Conservation (phyloP, 2,329 filamentous ascomycete genomes). For the Boeremia exigua region DNA sequence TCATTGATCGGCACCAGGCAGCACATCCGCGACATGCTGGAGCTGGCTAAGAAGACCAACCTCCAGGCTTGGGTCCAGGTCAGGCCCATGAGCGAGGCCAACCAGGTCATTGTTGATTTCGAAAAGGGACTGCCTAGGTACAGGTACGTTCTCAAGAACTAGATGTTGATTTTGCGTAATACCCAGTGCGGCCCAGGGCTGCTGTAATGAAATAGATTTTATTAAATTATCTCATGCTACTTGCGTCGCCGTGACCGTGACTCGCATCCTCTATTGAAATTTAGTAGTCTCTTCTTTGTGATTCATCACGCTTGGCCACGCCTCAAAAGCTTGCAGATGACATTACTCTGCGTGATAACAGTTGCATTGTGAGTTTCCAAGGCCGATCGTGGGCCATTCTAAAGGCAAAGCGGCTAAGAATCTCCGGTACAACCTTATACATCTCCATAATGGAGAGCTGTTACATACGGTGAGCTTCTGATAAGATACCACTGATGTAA, state of each 20-base stretch:
- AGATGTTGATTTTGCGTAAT: slow-evolving; percentile 13
- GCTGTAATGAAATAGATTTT: slow-evolving; percentile 15
- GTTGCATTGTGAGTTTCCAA: slow-evolving; percentile 26
- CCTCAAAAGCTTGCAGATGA: not conserved
- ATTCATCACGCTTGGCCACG: not conserved
- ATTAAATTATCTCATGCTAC: not conserved
- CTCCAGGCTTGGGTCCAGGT: slow-evolving; percentile 52
- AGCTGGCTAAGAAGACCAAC: slow-evolving; percentile 49
- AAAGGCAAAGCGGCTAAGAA: slow-evolving; percentile 24
- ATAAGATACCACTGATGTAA: too few species aligned
- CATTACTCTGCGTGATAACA: slow-evolving; percentile 22
- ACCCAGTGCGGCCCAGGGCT: slow-evolving; percentile 9
- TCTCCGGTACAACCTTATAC: slow-evolving; percentile 28
- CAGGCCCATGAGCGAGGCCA: slow-evolving; percentile 49
- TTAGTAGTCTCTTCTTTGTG: not conserved
- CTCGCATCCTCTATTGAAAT: not conserved
- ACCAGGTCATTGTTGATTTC: slow-evolving; percentile 48
- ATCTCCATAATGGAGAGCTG: slow-evolving; percentile 24
- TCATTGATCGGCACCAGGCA: slow-evolving; percentile 68
- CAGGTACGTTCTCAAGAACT: slow-evolving; percentile 48
- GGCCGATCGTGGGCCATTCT: slow-evolving; percentile 28
- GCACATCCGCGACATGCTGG: slow-evolving; percentile 62
- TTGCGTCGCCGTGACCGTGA: not conserved
- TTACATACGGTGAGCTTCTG: not conserved
- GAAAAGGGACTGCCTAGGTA: slow-evolving; percentile 51